Base-by-base conservation (phyloP, 345 rosid species). In the Rhodomyrtus tomentosa region DNA sequence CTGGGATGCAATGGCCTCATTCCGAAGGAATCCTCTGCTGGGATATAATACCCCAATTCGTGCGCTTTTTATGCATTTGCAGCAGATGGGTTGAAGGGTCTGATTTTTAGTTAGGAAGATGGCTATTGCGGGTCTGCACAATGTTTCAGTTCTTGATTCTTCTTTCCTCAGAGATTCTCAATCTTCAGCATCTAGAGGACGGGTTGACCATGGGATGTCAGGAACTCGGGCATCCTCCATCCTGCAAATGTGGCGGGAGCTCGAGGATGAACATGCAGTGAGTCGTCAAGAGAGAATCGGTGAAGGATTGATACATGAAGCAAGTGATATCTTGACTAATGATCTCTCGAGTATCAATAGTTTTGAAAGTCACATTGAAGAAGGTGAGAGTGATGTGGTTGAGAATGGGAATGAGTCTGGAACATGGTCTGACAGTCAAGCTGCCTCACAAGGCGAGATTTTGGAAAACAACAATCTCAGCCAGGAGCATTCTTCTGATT, bases 61-160 rank as follows among this genome's bases (percentile, higher is more conserved):
- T 84, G 85, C 81, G 79, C 87, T 73, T 89, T 90, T 90, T 87
- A 85, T 91, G 90, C 89, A 58, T 54, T 87, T 86, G 59, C 88
- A 90, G 90, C 83, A 83, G 90, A 93, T 91, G 91, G 92, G 86
- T 88, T 83, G 90, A 86, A 85, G 84, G 68, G 45, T 54, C 52
- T 62, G 73, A 84, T 68, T 86, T 83, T 87, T 56, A 73, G 83
- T 81, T 55, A 27, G 83, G 84, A 53, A 54, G 68, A 95, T 96
- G 99, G 98, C 99, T 86, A 88, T 95, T 86, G 97, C 95, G 80
- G 94, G 98, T 48, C 87, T 95, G 74, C 99, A 93, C 88, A 93
- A 94, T 84, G 89, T 94, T 88, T 92, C 95, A 48, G 92, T 92
- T 74, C 94, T 92, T 10, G 94, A 93, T 91, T 89, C 96, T 84